Evolutionary conservation across 768 basidiomycete species (phyloP).

Genomic region (Clitopilus passeckerianus): DNA sequence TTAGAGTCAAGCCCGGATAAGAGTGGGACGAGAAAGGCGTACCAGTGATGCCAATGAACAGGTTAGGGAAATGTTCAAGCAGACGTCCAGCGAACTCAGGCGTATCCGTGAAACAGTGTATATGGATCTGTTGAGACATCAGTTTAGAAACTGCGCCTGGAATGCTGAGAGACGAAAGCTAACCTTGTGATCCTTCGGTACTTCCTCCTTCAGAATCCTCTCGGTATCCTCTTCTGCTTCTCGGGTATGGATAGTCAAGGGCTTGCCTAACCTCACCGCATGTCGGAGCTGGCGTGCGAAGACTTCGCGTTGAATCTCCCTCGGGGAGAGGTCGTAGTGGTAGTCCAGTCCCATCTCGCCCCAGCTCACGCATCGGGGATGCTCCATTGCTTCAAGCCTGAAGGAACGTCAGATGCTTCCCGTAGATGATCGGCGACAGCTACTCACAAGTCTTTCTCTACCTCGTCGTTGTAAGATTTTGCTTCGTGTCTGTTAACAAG

Average conservation of each 20-base stretch:
- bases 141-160: not conserved
- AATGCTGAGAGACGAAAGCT: constrained; percentile 4
- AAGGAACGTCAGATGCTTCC: not conserved
- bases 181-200: constrained; percentile 68
- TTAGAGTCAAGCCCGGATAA: not conserved
- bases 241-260: constrained; percentile 82
- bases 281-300: constrained; percentile 64
- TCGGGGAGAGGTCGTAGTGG: constrained; percentile 76
- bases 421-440: not conserved
- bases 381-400: constrained; percentile 70
- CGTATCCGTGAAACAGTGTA: constrained; percentile 86
- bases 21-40: constrained; percentile 2
- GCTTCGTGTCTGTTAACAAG: constrained; percentile 57
- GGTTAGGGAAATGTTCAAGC: constrained; percentile 73
- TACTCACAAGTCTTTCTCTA: constrained; percentile 65
- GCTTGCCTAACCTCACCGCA: constrained; percentile 66
- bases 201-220: constrained; percentile 67
- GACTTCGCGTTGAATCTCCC: constrained; percentile 59
- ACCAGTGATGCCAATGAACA: constrained; percentile 83
- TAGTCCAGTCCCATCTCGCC: constrained; percentile 89
- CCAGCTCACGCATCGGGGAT: constrained; percentile 83
- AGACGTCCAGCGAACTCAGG: constrained; percentile 70
- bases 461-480: constrained; percentile 56
- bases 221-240: constrained; percentile 85
- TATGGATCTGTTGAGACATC: constrained; percentile 52